Conservation (phyloP, 2,329 filamentous ascomycete species). For the Parastagonospora avenae region DNA sequence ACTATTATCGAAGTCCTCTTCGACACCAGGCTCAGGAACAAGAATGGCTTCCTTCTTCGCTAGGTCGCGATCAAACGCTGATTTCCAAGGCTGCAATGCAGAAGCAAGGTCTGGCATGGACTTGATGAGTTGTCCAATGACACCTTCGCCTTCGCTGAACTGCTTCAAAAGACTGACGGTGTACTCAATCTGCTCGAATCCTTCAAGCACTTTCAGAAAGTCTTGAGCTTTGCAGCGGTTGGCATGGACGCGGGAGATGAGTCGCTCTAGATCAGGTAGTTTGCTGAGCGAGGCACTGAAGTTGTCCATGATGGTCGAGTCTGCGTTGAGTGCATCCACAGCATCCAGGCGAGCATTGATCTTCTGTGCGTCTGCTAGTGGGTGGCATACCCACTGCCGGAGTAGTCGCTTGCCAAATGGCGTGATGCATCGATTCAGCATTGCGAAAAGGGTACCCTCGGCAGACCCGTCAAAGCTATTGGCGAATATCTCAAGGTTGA, state of each 20-base stretch:
- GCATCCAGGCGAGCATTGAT: conserved; percentile 96
- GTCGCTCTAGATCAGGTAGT: conserved; percentile 89
- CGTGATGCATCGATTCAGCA: conserved; percentile 93
- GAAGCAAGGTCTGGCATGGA: conserved; percentile 84
- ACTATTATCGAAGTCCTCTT: conserved; percentile 89
- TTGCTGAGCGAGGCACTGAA: conserved; percentile 88
- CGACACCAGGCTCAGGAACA: conserved; percentile 83
- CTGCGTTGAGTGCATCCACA: conserved; percentile 88
- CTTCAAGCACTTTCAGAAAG: conserved; percentile 90
- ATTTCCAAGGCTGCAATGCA: conserved; percentile 82
- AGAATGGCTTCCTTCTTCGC: conserved; percentile 81
- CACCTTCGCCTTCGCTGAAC: conserved; percentile 76
- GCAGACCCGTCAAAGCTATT: conserved; percentile 86
- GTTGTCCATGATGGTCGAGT: conserved; percentile 78
- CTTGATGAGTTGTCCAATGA: conserved; percentile 81
- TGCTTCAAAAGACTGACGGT: conserved; percentile 80
- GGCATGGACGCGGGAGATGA: conserved; percentile 94
- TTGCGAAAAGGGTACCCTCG: conserved; percentile 85
- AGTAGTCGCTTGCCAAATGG: conserved; percentile 97
- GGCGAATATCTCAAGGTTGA: conserved; percentile 96
- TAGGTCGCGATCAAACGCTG: conserved; percentile 82
- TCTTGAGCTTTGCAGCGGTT: conserved; percentile 88
- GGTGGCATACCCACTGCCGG: conserved; percentile 96
- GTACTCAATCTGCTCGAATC: conserved; percentile 97
- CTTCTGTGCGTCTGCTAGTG: conserved; percentile 80